These are phyloP conservation scores for Evansstolkia leycettana DNA, from an alignment of 495 filamentous ascomycete species.

Conservation along the genomic window DNA sequence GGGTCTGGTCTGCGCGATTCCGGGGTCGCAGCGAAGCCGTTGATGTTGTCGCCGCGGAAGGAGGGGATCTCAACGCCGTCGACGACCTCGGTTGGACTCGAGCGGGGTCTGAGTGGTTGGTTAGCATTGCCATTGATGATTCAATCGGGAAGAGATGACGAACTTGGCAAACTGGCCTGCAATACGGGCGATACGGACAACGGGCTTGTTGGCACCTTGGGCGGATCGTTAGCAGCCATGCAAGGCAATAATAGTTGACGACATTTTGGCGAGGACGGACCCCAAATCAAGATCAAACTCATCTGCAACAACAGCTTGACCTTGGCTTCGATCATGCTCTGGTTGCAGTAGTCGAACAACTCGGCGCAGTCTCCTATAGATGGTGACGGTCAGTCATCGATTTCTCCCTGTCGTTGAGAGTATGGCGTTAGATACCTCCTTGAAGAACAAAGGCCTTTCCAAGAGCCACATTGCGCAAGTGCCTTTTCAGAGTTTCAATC, in stretches of 20 bases:
- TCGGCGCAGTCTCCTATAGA: conserved; percentile 76
- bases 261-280: conserved; percentile 18
- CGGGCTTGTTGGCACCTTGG: conserved; percentile 66
- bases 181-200: conserved; percentile 90
- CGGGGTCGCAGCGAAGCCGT: conserved; percentile 55
- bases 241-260: not conserved
- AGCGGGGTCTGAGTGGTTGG: conserved; percentile 49
- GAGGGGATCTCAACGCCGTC: conserved; percentile 73
- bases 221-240: conserved; percentile 8
- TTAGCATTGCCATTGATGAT: too few species aligned
- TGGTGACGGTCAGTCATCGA: not conserved
- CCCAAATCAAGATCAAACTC: conserved; percentile 87
- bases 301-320: conserved; percentile 94
- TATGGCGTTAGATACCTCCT: conserved; percentile 41
- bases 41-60: conserved; percentile 91
- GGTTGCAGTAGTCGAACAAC: conserved; percentile 91
- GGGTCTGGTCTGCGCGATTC: conserved; percentile 71
- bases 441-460: conserved; percentile 93
- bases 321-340: conserved; percentile 81
- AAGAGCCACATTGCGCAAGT: conserved; percentile 71
- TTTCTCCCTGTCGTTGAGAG: not conserved
- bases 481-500: conserved; percentile 66
- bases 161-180: conserved; percentile 91
- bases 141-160: conserved; percentile 1
- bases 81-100: conserved; percentile 72